These are phyloP conservation scores for Neoboletus brunneissimus DNA, from an alignment of 768 basidiomycete species.

Conservation along the genomic window DNA sequence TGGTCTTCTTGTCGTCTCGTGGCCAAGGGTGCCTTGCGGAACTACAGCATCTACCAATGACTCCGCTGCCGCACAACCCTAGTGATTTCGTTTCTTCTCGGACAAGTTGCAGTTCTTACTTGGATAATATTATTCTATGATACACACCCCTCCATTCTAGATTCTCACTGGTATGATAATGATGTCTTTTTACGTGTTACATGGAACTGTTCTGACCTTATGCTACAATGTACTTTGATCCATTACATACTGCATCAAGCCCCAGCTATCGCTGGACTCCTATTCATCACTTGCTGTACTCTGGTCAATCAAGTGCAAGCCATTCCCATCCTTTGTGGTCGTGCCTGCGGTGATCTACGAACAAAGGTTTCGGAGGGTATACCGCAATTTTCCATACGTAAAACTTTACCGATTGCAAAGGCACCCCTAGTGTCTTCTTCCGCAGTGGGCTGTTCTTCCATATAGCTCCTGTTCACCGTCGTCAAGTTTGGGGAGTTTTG, in stretches of 20 bases:
- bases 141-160: background rate
- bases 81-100: conserved; percentile 1
- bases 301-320: background rate
- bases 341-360: background rate
- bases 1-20: conserved; percentile 39
- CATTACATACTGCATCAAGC: background rate
- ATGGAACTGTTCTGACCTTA: background rate
- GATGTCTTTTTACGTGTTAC: background rate
- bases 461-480: conserved; percentile 38
- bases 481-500: conserved; percentile 32
- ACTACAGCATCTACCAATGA: conserved; percentile 11
- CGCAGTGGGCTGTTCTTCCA: conserved; percentile 37
- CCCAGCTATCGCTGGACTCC: background rate
- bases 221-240: background rate
- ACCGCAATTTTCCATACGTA: conserved; percentile 36
- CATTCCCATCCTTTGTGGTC: background rate
- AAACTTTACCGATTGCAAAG: conserved; percentile 36
- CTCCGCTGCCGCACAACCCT: background rate
- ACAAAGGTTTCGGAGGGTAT: background rate
- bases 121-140: conserved; percentile 6
- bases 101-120: background rate
- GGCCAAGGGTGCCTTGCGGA: conserved; percentile 33
- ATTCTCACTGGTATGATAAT: conserved; percentile 3
- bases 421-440: conserved; percentile 38
- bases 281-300: background rate